These are phyloP conservation scores for Boletales sp. DNA, from an alignment of 768 basidiomycete species.

Conservation along the genomic window DNA sequence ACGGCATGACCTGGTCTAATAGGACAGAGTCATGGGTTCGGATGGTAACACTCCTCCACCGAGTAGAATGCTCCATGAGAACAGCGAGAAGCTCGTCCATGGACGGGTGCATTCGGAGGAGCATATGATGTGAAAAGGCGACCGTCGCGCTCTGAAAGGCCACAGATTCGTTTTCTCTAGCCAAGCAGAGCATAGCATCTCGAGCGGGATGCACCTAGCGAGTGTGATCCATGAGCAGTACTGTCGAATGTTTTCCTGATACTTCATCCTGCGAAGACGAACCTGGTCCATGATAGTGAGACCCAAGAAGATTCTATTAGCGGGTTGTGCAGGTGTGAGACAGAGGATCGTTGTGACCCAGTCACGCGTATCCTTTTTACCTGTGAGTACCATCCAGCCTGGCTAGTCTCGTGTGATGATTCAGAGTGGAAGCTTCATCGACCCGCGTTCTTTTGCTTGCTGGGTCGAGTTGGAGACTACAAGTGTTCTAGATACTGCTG, in stretches of 20 bases:
- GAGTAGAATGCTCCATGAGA: conserved; percentile 35
- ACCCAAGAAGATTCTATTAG: neutral
- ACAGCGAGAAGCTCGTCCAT: conserved; percentile 37
- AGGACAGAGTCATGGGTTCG: conserved; percentile 35
- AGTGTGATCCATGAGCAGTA: conserved; percentile 49
- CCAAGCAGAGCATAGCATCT: conserved; percentile 61
- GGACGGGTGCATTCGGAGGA: conserved; percentile 26
- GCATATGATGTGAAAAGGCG: conserved; percentile 44
- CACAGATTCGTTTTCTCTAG: conserved; percentile 48
- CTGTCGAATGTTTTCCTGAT: conserved; percentile 41
- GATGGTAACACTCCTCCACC: conserved; percentile 46
- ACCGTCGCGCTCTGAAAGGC: conserved; percentile 45
- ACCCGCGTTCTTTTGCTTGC: conserved; percentile 44
- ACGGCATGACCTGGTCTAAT: conserved; percentile 37
- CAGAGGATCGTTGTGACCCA: conserved; percentile 13
- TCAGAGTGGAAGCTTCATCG: conserved; percentile 90
- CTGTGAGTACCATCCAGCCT: conserved; percentile 18
- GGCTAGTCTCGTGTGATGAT: conserved; percentile 54
- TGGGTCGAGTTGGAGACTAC: conserved; percentile 74
- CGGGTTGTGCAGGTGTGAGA: neutral
- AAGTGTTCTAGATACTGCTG: conserved; percentile 95
- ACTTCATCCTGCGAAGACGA: conserved; percentile 39
- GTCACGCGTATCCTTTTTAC: conserved; percentile 3
- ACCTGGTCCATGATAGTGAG: conserved; percentile 37
- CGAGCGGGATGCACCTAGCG: conserved; percentile 52